Evolutionary conservation across 192 early-diverging fungal species (phyloP), one percentile per base, ranked within the genome.

Genomic region (Phlyctochytrium arcticum): DNA sequence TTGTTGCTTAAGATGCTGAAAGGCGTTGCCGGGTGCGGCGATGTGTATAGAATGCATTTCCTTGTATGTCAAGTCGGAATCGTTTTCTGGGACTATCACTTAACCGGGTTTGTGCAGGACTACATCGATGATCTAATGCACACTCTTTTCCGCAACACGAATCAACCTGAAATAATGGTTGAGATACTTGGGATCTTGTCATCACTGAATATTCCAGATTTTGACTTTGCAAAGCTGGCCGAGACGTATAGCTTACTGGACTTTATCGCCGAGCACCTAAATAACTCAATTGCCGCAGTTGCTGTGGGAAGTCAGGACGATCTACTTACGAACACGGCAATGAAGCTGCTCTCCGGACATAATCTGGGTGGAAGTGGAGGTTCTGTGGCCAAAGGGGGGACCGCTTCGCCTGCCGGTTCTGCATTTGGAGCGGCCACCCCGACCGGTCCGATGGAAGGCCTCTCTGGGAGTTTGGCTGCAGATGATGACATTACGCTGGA

Each of bases 401-500:
- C n/a, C n/a, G n/a, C n/a, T n/a, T n/a, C n/a, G n/a, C n/a, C n/a
- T n/a, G n/a, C n/a, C n/a, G n/a, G n/a, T n/a, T n/a, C n/a, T n/a
- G n/a, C n/a, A n/a, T n/a, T n/a, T n/a, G n/a, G n/a, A n/a, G n/a
- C n/a, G n/a, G n/a, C n/a, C n/a, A n/a, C n/a, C n/a, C n/a, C n/a
- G n/a, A n/a, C n/a, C n/a, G n/a, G n/a, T n/a, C n/a, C n/a, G n/a
- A 57, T 36, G 3, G 59, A 55, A 15, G 73, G 65, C 4, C 70
- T 23, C 30, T 29, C 17, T 9, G 50, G 36, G 19, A 53, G 66
- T 36, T 33, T 76, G 10, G 37, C 55, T 8, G 73, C 69, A 39
- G 71, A 81, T 35, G 82, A 84, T 49, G 82, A 84, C 58, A 65
- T 82, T 9, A 70, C 74, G 27, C 51, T 84, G 66, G 78, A 84